Percentiles rank a stretch among this genome's conserved stretches.
phyloP scores from a whole-genome alignment of 192 early-diverging fungal species.

The Backusella parvicylindrica region DNA sequence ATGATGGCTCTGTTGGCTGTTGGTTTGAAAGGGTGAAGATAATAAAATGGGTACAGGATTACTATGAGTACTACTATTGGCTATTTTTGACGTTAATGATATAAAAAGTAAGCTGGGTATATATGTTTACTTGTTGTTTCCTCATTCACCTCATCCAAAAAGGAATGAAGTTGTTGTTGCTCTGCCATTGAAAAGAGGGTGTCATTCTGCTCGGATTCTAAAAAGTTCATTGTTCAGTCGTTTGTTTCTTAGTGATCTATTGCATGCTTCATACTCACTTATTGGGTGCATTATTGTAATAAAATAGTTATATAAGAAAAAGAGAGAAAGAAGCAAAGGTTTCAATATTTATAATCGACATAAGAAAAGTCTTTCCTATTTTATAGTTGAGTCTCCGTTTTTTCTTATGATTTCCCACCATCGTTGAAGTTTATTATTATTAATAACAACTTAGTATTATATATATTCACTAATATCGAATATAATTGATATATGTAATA shows the following conservation, averaged over 20 bases:
- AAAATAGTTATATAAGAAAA: not conserved
- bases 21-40: not conserved
- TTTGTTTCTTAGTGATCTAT: too few relatives aligned
- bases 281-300: not conserved
- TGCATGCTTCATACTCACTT: not conserved
- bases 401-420: not conserved
- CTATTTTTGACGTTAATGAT: not conserved
- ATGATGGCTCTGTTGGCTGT: not conserved
- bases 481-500: not conserved
- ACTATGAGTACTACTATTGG: not conserved
- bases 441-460: not conserved
- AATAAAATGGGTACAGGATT: not conserved
- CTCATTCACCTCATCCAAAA: slow-evolving; percentile 10
- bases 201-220: not conserved
- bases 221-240: not conserved
- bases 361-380: not conserved
- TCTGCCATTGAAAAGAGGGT: slow-evolving; percentile 9
- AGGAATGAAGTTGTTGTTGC: slow-evolving; percentile 8
- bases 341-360: not conserved
- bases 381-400: not conserved
- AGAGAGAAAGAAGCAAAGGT: not conserved
- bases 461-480: not conserved
- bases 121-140: not conserved
- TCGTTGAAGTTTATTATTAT: not conserved
- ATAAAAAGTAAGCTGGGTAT: not conserved